Base-by-base conservation (phyloP, 345 rosid genomes). In the Salix koriyanagi region DNA sequence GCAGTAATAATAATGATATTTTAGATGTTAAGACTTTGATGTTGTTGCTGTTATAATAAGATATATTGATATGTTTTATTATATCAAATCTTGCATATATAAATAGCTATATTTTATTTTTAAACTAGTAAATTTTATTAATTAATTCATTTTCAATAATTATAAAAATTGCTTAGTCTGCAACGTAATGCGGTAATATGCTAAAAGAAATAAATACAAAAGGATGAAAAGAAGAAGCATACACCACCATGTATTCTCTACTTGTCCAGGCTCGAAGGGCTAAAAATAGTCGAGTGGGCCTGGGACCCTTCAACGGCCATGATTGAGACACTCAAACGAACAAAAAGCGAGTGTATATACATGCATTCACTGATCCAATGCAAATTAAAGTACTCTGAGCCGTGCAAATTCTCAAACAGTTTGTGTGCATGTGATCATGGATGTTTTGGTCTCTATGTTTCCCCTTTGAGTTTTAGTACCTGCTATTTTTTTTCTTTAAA, bases 281-380 rank as follows among this genome's bases (percentile, higher is more conserved):
- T 54, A 28, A 23, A 69, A 64, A 41, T 6, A 16, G 18, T 48
- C 37, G 46, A 16, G 60, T 69, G 84, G 80, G 71, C 75, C 76
- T 30, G 7, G 16, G 81, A 82, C 81, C 56, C 75, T 76, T 74
- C 85, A 79, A 81, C 83, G 85, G 70, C 77, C 83, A 44, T 69
- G 85, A 84, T 69, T 52, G 79, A 84, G 83, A 81, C 79, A 67
- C 73, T 46, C 65, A 71, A 81, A 81, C 85, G 56, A 81, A 69
- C 84, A 60, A 70, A 66, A 66, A 19, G 50, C 28, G 56, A 39
- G 19, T 39, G 26, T 42, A 23, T 41, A 25, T 32, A 32, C 34
- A 32, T 7, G 10, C 62, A 56, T 56, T 8, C 13, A 28, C 21
- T 26, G 41, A 21, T 65, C 60, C 64, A 7, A n/a, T 13, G 30